phyloP scores from a whole-genome alignment of 768 basidiomycete genomes.

The Pleurotus giganteus region DNA sequence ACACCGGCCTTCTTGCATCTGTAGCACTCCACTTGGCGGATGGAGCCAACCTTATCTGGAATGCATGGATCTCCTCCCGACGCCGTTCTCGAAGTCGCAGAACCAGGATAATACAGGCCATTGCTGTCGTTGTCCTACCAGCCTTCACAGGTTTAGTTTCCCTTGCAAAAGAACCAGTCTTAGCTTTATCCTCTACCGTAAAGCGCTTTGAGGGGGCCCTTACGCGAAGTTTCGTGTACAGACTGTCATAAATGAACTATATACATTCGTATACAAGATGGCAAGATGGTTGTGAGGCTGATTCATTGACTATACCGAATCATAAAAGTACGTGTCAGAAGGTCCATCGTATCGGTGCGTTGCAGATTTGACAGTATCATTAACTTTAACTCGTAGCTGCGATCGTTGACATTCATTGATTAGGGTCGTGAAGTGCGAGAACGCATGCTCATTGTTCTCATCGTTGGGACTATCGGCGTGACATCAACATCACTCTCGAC shows the following conservation, averaged over 20 bases:
- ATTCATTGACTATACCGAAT: too few species aligned
- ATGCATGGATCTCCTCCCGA: conserved; percentile 38
- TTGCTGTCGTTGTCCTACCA: conserved; percentile 53
- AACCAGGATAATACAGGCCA: conserved; percentile 24
- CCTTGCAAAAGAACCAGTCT: background rate
- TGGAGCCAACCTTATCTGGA: conserved; percentile 54
- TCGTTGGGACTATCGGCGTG: conserved; percentile 50
- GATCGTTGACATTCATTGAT: too few species aligned
- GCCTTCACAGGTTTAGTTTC: conserved; percentile 40
- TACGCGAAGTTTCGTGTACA: conserved; percentile 43
- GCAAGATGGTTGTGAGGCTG: too few species aligned
- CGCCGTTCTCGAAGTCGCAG: conserved; percentile 16
- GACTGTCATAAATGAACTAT: conserved; percentile 24
- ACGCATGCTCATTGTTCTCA: conserved; percentile 63
- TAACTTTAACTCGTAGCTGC: too few species aligned
- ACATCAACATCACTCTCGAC: conserved; percentile 13
- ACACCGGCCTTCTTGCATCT: conserved; percentile 56
- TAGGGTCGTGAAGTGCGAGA: conserved; percentile 25
- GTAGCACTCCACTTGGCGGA: conserved; percentile 62
- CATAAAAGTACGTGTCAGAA: too few species aligned
- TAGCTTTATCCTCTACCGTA: conserved; percentile 42
- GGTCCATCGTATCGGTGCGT: too few species aligned
- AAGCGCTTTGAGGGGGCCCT: conserved; percentile 54
- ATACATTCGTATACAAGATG: too few species aligned
- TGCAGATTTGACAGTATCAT: too few species aligned